Evolutionary conservation across 352 stramenopile genomes (phyloP).

Genomic region (Globisporangium radiosum): DNA sequence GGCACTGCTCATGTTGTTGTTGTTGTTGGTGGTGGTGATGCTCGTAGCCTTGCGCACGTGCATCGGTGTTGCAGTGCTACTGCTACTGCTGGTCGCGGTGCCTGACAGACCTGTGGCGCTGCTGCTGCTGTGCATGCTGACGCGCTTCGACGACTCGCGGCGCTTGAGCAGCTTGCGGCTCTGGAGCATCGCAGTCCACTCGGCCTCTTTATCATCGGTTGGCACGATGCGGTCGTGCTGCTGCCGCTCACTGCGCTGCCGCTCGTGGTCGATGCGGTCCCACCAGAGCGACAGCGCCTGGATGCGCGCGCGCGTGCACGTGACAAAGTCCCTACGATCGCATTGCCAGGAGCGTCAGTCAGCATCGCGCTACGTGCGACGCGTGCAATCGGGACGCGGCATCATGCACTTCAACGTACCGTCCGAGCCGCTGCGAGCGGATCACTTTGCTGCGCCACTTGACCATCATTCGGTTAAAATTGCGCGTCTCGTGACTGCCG

Average conservation of each 20-base stretch:
- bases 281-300: conserved; percentile 51
- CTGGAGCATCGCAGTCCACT: conserved; percentile 13
- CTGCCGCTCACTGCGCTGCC: conserved; percentile 52
- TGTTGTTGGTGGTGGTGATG: conserved; percentile 3
- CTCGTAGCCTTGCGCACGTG: not conserved
- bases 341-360: not conserved
- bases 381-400: too few species aligned
- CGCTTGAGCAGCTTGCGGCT: conserved; percentile 11
- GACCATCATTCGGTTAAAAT: conserved; percentile 73
- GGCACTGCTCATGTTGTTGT: not conserved
- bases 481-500: conserved; percentile 51
- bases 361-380: not conserved
- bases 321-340: conserved; percentile 27
- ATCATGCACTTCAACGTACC: conserved; percentile 9
- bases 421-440: conserved; percentile 43
- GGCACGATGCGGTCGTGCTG: conserved; percentile 20
- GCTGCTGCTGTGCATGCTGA: not conserved
- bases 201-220: conserved; percentile 32
- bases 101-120: conserved; percentile 1
- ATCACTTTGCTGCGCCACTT: conserved; percentile 73
- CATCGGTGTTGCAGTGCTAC: conserved; percentile 3
- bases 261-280: conserved; percentile 59
- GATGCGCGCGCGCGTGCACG: conserved; percentile 49
- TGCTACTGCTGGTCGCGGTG: not conserved
- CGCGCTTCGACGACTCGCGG: not conserved